Evolutionary conservation across 2,329 filamentous ascomycete species (phyloP), one percentile per base, ranked within the genome.

Genomic region (Scedosporium aurantiacum): DNA sequence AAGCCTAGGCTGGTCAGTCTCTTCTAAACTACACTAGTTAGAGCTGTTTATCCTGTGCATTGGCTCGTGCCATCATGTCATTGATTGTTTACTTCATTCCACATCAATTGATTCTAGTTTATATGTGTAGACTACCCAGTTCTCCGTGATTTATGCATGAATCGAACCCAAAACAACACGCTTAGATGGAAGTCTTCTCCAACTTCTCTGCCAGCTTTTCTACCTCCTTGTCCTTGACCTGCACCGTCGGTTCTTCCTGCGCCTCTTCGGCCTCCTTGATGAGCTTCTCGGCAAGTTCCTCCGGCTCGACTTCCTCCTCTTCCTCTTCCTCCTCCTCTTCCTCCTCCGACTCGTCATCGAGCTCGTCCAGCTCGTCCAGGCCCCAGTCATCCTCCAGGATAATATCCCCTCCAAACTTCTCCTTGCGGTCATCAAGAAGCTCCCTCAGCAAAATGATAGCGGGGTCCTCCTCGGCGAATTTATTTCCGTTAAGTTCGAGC

Each of bases 401-500:
- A 27, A 82, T 68, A 62, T 85, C 81, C 16, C 87, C 87, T 28
- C 80, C 87, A 3, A 84, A 69, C 66, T 88, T 85, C 71, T 93
- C 89, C 76, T 92, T 92, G 65, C 91, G 86, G 69, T 84, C 82
- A 63, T 90, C 87, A 27, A 97, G 79, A 28, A 94, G 77, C 59
- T 86, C 82, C 66, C 86, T 83, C 55, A 97, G 78, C 23, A 78
- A 79, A 63, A 84, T 75, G 50, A 97, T 81, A 28, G 83, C 83
- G 56, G 83, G 79, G 67, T 97, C 91, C 2, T 96, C 91, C 73
- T 97, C 92, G 7, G 82, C 79, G 68, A 99, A 96, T 71, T 91
- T 94, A 78, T 99, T 99, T 58, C 94, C 94, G 72, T 99, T 97
- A 66, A 99, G 78, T 76, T 97, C 94, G 58, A 99, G 84, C 68